phyloP scores from a whole-genome alignment of 768 basidiomycete genomes.

The Hebeloma cylindrosporum region DNA sequence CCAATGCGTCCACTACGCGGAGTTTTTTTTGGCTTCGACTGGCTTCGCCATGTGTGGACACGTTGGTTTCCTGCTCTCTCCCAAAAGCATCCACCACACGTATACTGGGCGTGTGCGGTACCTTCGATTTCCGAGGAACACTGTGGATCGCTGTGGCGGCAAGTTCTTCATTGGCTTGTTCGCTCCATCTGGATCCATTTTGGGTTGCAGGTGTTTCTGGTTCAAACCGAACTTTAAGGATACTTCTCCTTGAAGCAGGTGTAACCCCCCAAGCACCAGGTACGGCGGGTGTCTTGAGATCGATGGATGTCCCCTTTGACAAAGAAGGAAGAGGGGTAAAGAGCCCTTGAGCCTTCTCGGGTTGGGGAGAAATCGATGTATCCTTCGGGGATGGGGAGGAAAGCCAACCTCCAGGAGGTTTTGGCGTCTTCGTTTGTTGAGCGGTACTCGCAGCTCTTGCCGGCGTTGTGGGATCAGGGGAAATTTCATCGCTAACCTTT shows the following conservation, averaged over 20 bases:
- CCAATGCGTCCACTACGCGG: slow-evolving; percentile 71
- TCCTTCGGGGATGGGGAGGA: slow-evolving; percentile 21
- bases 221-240: slow-evolving; percentile 75
- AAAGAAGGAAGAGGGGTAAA: slow-evolving; percentile 52
- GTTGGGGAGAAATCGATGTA: slow-evolving; percentile 16
- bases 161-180: neutral
- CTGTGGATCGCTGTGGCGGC: neutral
- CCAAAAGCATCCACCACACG: slow-evolving; percentile 76
- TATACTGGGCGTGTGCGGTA: slow-evolving; percentile 35
- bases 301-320: slow-evolving; percentile 46
- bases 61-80: slow-evolving; percentile 35
- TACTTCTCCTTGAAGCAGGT: slow-evolving; percentile 55
- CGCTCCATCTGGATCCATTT: slow-evolving; percentile 8
- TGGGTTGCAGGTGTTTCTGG: slow-evolving; percentile 27
- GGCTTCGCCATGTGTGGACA: slow-evolving; percentile 16
- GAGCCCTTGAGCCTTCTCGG: slow-evolving; percentile 26
- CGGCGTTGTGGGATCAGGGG: slow-evolving; percentile 2
- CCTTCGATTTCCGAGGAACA: slow-evolving; percentile 16
- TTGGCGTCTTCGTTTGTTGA: slow-evolving; percentile 13
- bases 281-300: slow-evolving; percentile 60
- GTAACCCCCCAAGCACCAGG: slow-evolving; percentile 70
- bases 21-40: slow-evolving; percentile 43
- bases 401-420: slow-evolving; percentile 20
- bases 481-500: neutral
- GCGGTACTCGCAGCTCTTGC: neutral